Evolutionary conservation across 352 stramenopile species (phyloP).

Genomic region (Globisporangium iwayamae): DNA sequence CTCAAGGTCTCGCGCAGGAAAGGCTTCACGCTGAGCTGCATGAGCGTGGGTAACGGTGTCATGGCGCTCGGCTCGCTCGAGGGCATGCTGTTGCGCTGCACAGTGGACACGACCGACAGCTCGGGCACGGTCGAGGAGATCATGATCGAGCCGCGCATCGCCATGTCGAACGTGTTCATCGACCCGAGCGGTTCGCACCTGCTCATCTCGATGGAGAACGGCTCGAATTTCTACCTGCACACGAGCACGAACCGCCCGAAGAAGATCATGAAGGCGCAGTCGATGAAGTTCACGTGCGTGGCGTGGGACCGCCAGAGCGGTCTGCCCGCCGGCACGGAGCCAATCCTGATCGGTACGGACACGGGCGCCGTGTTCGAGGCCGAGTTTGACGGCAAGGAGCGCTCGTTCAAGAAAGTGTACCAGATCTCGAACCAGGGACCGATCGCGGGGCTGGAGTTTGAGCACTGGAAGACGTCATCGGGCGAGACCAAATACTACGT

Average conservation of each 20-base stretch:
- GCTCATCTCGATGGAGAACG: constrained; percentile 86
- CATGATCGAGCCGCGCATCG: constrained; percentile 85
- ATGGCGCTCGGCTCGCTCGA: constrained; percentile 83
- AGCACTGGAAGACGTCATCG: constrained; percentile 65
- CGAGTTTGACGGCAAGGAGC: constrained; percentile 86
- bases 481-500: constrained; percentile 67
- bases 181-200: constrained; percentile 79
- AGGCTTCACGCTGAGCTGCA: constrained; percentile 78
- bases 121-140: constrained; percentile 77
- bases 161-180: constrained; percentile 77
- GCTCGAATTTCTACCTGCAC: constrained; percentile 85
- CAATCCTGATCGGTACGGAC: constrained; percentile 80
- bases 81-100: constrained; percentile 75
- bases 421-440: constrained; percentile 86
- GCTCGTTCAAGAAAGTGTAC: constrained; percentile 85
- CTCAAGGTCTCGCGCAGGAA: constrained; percentile 84
- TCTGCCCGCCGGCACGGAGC: constrained; percentile 49
- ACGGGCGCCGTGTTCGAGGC: constrained; percentile 76
- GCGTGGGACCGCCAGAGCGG: constrained; percentile 81
- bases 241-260: constrained; percentile 68
- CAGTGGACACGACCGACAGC: constrained; percentile 75
- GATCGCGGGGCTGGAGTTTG: constrained; percentile 80
- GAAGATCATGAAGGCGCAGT: constrained; percentile 85
- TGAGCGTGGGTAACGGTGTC: constrained; percentile 77
- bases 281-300: constrained; percentile 71